Conservation (phyloP, 2,329 filamentous ascomycete genomes). For the Ilyonectria mors-panacis region DNA sequence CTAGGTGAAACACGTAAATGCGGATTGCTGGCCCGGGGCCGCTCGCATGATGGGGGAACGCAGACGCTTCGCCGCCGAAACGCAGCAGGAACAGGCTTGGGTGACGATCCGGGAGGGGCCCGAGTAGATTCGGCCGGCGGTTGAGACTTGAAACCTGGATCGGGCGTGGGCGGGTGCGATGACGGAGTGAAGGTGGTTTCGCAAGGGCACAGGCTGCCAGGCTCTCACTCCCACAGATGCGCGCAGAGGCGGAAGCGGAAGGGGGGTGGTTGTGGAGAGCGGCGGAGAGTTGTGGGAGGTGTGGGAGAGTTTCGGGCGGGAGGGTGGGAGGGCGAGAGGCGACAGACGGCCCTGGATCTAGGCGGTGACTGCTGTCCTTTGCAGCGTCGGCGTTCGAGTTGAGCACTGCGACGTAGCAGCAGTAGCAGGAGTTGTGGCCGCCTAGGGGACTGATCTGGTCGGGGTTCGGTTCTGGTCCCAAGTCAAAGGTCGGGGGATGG, state of each 20-base stretch:
- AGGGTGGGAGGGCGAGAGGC: constrained; percentile 3
- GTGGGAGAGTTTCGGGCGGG: background rate
- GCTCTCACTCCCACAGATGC: constrained; percentile 6
- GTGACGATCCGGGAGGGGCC: constrained; percentile 28
- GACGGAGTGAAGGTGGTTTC: constrained; percentile 30
- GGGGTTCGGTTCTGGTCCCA: constrained; percentile 27
- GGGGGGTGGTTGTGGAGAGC: constrained; percentile 2
- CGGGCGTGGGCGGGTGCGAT: constrained; percentile 29
- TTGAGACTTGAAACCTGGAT: constrained; percentile 41
- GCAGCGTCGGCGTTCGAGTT: constrained; percentile 13
- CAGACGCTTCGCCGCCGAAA: constrained; percentile 17
- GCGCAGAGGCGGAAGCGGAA: constrained; percentile 4
- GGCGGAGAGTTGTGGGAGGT: background rate
- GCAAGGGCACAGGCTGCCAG: constrained; percentile 30
- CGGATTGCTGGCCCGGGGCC: constrained; percentile 56
- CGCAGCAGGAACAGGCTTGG: constrained; percentile 20
- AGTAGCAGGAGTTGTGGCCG: constrained; percentile 8
- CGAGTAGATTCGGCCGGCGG: constrained; percentile 37
- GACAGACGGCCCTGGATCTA: background rate
- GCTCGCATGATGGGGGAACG: constrained; percentile 56
- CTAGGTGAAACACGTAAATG: constrained; percentile 34
- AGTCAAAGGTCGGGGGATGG: constrained; percentile 17
- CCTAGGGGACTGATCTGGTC: constrained; percentile 21
- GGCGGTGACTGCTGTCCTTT: constrained; percentile 24
- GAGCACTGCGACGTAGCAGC: constrained; percentile 18